Evolutionary conservation across 805 yeast genomes (phyloP), one percentile per base, ranked within the genome.

Genomic region (Hanseniaspora hatyaiensis): DNA sequence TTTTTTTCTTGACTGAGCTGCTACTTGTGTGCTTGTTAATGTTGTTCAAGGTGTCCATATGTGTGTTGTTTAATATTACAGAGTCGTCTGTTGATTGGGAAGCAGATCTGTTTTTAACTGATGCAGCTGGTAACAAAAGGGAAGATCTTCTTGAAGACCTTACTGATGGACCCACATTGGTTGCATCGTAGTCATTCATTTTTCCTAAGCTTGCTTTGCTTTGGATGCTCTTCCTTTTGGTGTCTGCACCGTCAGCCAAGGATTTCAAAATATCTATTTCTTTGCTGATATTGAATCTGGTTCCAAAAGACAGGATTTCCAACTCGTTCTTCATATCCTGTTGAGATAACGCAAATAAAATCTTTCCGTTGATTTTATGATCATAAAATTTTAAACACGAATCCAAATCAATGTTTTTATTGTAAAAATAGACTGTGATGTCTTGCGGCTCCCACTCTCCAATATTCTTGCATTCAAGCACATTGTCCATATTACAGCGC

Each of bases 221-320:
- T n/a, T n/a, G n/a, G n/a, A n/a, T n/a, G n/a, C n/a, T n/a, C n/a
- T n/a, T n/a, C n/a, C n/a, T n/a, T n/a, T n/a, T n/a, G n/a, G n/a
- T n/a, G n/a, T n/a, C n/a, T n/a, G n/a, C n/a, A n/a, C n/a, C n/a
- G n/a, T n/a, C n/a, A 26, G 24, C 19, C 3, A 36, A 2, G 4
- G 62, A 62, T 52, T 65, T 59, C 55, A 82, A 66, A 31, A 77
- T 74, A 60, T 85, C 94, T 56, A 92, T 89, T 60, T 85, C 95
- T 59, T 86, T 87, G 63, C 77, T 80, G 40, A 92, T 76, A 61
- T 88, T 96, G 64, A 87, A 92, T 53, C 99, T 73, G 0, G 96
- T 88, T 23, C 99, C 99, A 66, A 92, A 92, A 3, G 95, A 83
- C 41, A 77, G 72, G 45, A 92, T 89, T 49, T 88, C 98, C 50